A percentile compares a stretch with the other conserved stretches of the same genome.
Evolutionary conservation across 768 basidiomycete species (phyloP).

Genomic region (Phanerodontia chrysosporium): DNA sequence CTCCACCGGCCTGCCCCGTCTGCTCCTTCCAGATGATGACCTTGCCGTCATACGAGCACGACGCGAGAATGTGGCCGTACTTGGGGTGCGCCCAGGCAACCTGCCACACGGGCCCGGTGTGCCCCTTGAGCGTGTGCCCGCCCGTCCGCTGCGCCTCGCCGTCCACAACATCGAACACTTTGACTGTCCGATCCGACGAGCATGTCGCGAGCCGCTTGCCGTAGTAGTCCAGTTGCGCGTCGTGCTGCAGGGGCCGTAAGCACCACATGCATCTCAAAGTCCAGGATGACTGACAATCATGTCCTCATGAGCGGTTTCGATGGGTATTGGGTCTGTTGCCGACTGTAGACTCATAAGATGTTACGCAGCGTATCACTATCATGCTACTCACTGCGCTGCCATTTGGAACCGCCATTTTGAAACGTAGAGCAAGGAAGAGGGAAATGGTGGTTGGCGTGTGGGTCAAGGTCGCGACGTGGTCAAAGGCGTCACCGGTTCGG

Average conservation of each 20-base stretch:
- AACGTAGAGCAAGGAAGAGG: not conserved
- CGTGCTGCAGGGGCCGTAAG: constrained; percentile 62
- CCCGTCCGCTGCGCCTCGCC: constrained; percentile 68
- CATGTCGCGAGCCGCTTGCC: constrained; percentile 96
- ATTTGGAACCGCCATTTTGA: constrained; percentile 2
- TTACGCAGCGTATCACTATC: not conserved
- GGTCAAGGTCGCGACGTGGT: constrained; percentile 4
- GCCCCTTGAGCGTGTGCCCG: constrained; percentile 84
- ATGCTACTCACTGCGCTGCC: not conserved
- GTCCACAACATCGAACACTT: constrained; percentile 91
- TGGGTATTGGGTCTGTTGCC: constrained; percentile 60
- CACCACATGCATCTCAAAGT: not conserved
- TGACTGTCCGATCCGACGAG: constrained; percentile 91
- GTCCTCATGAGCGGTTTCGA: constrained; percentile 96
- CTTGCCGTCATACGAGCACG: constrained; percentile 98
- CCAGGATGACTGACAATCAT: constrained; percentile 75
- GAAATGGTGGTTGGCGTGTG: not conserved
- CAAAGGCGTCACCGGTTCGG: constrained; percentile 7
- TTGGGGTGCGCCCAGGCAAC: constrained; percentile 98
- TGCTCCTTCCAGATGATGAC: constrained; percentile 99
- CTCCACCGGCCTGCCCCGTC: constrained; percentile 46
- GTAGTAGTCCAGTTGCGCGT: constrained; percentile 97
- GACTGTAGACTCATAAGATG: not conserved
- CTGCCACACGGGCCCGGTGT: constrained; percentile 97
- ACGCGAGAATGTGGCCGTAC: constrained; percentile 93